Conservation (phyloP, 768 basidiomycete genomes). For the Vararia minispora region DNA sequence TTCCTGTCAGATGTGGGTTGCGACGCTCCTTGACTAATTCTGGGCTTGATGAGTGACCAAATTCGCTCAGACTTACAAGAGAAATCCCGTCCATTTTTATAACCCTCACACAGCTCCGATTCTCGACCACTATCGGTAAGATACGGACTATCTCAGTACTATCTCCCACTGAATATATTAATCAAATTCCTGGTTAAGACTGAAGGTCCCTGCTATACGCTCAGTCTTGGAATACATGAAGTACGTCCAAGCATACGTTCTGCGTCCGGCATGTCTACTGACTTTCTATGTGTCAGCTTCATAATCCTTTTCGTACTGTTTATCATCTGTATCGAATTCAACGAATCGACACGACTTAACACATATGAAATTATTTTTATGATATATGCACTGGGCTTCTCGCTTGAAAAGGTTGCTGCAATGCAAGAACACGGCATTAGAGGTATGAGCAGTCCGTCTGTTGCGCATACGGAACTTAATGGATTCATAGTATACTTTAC, state of each 20-base stretch:
- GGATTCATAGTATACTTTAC: slow-evolving; percentile 57
- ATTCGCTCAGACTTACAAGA: slow-evolving; percentile 74
- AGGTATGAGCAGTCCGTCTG: slow-evolving; percentile 33
- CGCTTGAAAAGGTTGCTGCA: slow-evolving; percentile 84
- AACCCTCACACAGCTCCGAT: slow-evolving; percentile 89
- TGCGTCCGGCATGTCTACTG: not conserved
- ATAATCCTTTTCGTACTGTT: slow-evolving; percentile 71
- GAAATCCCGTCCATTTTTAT: slow-evolving; percentile 85
- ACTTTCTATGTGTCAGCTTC: slow-evolving; percentile 39
- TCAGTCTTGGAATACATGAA: slow-evolving; percentile 85
- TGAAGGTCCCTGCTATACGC: slow-evolving; percentile 90
- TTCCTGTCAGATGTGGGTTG: slow-evolving; percentile 76
- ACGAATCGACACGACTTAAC: slow-evolving; percentile 52
- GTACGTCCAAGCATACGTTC: slow-evolving; percentile 30
- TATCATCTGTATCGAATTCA: slow-evolving; percentile 68
- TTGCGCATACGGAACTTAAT: not conserved
- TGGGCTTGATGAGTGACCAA: not conserved
- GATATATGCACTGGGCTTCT: slow-evolving; percentile 70
- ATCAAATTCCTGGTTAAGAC: slow-evolving; percentile 28
- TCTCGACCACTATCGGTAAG: slow-evolving; percentile 90
- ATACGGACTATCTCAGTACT: slow-evolving; percentile 1
- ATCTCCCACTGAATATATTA: not conserved
- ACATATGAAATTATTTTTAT: slow-evolving; percentile 64
- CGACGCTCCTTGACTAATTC: not conserved
- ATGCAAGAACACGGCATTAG: slow-evolving; percentile 94